Evolutionary conservation across 331 rosid species (phyloP).

Genomic region (Cucumis variabilis): DNA sequence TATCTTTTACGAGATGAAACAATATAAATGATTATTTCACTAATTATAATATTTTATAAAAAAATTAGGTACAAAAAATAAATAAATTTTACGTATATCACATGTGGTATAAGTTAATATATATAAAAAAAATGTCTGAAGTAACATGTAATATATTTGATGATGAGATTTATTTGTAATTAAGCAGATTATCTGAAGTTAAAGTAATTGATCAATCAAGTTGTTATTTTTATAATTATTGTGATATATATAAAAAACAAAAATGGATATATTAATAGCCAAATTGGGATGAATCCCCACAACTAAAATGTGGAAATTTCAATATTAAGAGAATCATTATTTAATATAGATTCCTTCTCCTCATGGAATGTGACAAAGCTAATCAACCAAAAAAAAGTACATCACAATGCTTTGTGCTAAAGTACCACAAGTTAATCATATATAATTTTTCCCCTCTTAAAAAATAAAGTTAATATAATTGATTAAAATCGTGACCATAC

Average conservation of each 20-base stretch:
- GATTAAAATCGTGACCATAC: neutral
- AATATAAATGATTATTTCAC: too few species aligned
- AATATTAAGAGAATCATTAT: neutral
- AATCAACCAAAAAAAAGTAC: neutral
- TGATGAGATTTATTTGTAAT: too few species aligned
- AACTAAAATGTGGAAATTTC: neutral
- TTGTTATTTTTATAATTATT: neutral
- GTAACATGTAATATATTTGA: too few species aligned
- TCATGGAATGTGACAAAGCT: constrained; percentile 14
- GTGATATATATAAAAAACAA: neutral
- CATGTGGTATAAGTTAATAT: too few species aligned
- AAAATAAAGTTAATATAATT: neutral
- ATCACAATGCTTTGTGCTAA: neutral
- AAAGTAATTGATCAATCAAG: neutral
- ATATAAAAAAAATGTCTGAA: too few species aligned
- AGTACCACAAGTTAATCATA: neutral
- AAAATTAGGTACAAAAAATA: too few species aligned
- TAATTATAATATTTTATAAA: too few species aligned
- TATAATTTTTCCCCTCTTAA: neutral
- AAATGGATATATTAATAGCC: neutral
- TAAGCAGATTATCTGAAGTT: too few species aligned
- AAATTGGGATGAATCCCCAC: neutral
- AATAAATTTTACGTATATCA: too few species aligned
- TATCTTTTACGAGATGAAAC: too few species aligned
- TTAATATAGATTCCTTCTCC: neutral